phyloP scores from a whole-genome alignment of 352 stramenopile species.

The Phytopythium vexans region DNA sequence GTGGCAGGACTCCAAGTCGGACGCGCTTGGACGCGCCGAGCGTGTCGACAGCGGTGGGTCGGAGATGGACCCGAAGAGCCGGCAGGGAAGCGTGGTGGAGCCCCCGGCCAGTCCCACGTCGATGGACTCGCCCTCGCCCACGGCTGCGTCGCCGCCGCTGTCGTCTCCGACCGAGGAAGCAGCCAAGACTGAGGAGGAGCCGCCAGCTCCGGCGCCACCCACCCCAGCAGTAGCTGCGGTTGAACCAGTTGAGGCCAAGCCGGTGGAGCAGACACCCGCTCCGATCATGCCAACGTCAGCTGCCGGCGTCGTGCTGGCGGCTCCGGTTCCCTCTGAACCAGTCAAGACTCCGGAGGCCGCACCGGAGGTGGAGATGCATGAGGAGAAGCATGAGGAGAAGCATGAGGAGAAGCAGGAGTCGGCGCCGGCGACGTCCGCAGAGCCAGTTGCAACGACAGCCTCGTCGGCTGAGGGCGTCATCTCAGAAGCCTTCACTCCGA shows the following conservation, averaged over 20 bases:
- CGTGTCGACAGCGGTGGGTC: conserved; percentile 47
- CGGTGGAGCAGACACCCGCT: conserved; percentile 2
- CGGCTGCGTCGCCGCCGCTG: background rate
- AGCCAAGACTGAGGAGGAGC: background rate
- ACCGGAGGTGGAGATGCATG: no score
- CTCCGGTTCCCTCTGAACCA: no score
- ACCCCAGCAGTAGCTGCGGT: conserved; percentile 1
- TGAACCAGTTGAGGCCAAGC: conserved; percentile 8
- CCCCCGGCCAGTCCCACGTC: conserved; percentile 20
- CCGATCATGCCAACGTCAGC: no score
- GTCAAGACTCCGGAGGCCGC: no score
- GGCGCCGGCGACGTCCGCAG: no score
- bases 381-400: no score
- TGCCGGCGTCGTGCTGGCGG: no score
- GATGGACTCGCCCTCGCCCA: background rate
- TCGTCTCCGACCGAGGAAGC: conserved; percentile 2
- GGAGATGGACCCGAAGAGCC: conserved; percentile 43
- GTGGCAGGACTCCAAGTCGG: conserved; percentile 37
- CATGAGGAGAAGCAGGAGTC: no score
- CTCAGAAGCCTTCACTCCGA: conserved; percentile 5
- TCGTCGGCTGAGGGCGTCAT: conserved; percentile 6
- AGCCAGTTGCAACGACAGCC: background rate
- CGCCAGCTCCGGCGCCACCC: background rate
- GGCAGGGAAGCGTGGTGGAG: conserved; percentile 28
- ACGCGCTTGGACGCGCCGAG: conserved; percentile 37